Percentiles rank a stretch among this genome's conserved stretches.
Evolutionary conservation across 768 basidiomycete species (phyloP).

Genomic region (Lactarius evosmus): DNA sequence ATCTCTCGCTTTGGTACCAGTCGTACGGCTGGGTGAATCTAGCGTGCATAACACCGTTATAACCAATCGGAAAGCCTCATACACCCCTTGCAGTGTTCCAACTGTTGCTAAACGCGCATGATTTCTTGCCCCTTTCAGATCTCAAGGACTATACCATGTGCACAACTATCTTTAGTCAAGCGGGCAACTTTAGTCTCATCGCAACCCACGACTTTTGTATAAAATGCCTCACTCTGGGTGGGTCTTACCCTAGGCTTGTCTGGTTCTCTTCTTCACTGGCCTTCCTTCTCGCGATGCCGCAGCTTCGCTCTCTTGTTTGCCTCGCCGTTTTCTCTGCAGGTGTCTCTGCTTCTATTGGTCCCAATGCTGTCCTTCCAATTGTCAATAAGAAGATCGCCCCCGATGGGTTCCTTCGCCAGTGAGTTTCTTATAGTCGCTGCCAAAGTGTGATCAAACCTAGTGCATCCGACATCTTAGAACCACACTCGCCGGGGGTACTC

Average conservation of each 20-base stretch:
- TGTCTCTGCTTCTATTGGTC: slow-evolving; percentile 12
- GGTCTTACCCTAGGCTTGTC: slow-evolving; percentile 1
- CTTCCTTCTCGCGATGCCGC: slow-evolving; percentile 6
- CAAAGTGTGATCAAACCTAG: not conserved
- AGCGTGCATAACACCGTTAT: too few relatives aligned
- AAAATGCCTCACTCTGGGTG: slow-evolving; percentile 1
- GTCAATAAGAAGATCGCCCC: slow-evolving; percentile 14
- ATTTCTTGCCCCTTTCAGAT: too few relatives aligned
- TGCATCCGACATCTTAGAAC: not conserved
- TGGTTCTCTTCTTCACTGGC: slow-evolving; percentile 2
- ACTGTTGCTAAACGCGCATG: too few relatives aligned
- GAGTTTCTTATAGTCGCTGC: not conserved
- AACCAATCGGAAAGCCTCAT: too few relatives aligned
- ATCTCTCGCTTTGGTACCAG: too few relatives aligned
- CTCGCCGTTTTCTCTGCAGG: not conserved
- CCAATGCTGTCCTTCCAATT: slow-evolving; percentile 2
- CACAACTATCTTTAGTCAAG: too few relatives aligned
- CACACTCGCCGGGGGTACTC: slow-evolving; percentile 8
- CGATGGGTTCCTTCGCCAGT: slow-evolving; percentile 23
- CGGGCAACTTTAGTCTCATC: not conserved
- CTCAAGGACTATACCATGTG: too few relatives aligned
- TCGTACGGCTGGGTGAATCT: too few relatives aligned
- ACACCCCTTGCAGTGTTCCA: too few relatives aligned
- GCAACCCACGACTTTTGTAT: slow-evolving; percentile 1
- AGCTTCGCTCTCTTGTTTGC: slow-evolving; percentile 1